Evolutionary conservation across 2,329 filamentous ascomycete species (phyloP).

Genomic region (Xylaria sp.): DNA sequence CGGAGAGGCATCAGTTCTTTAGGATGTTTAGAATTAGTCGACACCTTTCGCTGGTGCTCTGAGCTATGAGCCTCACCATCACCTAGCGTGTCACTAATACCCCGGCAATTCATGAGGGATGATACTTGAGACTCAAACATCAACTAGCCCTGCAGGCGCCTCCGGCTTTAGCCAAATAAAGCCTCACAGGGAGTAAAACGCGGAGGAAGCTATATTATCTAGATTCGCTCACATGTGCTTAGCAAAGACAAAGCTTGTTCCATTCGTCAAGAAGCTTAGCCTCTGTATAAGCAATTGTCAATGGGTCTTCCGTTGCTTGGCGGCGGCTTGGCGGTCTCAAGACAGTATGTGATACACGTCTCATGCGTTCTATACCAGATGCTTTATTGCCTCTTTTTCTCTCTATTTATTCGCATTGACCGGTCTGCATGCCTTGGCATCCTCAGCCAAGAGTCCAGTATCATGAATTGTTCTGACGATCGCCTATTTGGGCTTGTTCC

Average conservation of each 20-base stretch:
- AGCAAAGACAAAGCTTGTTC: neutral
- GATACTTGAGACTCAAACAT: constrained; percentile 6
- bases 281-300: neutral
- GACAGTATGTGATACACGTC: constrained; percentile 35
- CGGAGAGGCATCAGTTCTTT: neutral
- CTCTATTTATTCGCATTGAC: constrained; percentile 39
- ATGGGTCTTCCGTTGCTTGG: constrained; percentile 24
- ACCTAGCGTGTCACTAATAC: neutral
- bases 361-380: constrained; percentile 27
- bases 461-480: constrained; percentile 30
- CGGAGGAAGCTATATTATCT: neutral
- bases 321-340: constrained; percentile 46
- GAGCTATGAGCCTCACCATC: neutral
- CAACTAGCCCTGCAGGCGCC: constrained; percentile 1
- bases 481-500: constrained; percentile 26
- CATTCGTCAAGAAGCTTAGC: constrained; percentile 10
- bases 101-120: neutral
- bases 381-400: constrained; percentile 18
- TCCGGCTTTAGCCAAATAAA: constrained; percentile 10
- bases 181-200: neutral
- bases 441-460: constrained; percentile 40
- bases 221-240: neutral
- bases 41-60: neutral
- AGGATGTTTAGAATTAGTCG: neutral
- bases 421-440: constrained; percentile 38